Evolutionary conservation across 441 rosid species (phyloP), one percentile per base, ranked within the genome.

Genomic region (Monsonia emarginata): DNA sequence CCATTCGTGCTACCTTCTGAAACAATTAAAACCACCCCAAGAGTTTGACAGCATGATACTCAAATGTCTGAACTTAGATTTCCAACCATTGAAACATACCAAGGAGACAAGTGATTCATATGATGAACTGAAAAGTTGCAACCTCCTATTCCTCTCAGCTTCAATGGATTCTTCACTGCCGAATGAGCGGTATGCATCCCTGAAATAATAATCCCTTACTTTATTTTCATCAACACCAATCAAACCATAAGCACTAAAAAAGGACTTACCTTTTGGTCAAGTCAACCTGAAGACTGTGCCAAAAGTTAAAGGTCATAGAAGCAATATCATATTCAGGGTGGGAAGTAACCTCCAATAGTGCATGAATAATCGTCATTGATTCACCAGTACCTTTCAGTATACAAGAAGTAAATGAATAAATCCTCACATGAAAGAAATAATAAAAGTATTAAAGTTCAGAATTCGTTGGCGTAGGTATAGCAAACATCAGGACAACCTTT

Each of bases 251-350:
- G 60, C 69, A 56, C 61, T 71, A 68, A 32, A 31, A 30, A 58
- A 70, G 65, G 61, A 70, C 68, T 80, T 78, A 91, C 99, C 98
- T 88, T 80, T 79, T 86, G 50, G 88, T 89, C 87, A 95, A 81
- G 60, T 81, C 75, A 73, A 84, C 82, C 81, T 95, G 99, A 84
- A 95, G 99, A 85, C 83, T 89, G 74, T 95, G 99, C 99, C 99
- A 95, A 82, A 91, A 95, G 76, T 95, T 95, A 73, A 91, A 95
- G 19, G 99, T 95, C 99, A 95, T 95, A 18, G 97, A 95, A 77
- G 98, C 96, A 82, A 95, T 88, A 76, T 91, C 91, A 82, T 85
- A 90, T 81, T 95, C 97, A 72, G 93, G 95, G 75, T 86, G 95
- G 30, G 98, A 85, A 77, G 99, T 84, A 75, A 95, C 98, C 81